Percentiles rank a stretch among this genome's conserved stretches.
Conservation (phyloP, 495 filamentous ascomycete genomes). For the Achaetomiella virescens region DNA sequence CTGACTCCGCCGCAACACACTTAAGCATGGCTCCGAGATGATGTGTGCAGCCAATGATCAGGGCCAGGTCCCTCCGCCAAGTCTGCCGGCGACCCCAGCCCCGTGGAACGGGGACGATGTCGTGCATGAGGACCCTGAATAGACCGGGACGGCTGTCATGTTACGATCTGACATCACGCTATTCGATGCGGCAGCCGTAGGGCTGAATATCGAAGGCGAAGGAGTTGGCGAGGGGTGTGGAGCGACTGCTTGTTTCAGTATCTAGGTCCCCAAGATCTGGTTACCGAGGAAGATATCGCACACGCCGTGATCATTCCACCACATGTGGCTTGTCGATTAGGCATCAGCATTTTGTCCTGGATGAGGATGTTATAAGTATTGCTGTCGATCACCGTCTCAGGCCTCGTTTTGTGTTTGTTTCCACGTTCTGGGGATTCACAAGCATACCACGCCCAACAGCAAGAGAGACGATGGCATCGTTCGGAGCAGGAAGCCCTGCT, state of each 20-base stretch:
- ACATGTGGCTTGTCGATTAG: neutral
- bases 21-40: neutral
- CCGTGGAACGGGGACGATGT: neutral
- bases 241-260: neutral
- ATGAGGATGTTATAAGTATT: neutral
- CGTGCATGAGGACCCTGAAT: neutral
- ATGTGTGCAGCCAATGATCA: slow-evolving; percentile 3
- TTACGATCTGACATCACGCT: slow-evolving; percentile 7
- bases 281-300: neutral
- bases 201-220: neutral
- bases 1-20: slow-evolving; percentile 1
- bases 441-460: no score
- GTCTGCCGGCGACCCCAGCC: slow-evolving; percentile 7
- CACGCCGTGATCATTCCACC: neutral
- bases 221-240: neutral
- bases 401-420: no score
- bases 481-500: neutral
- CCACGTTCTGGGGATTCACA: no score
- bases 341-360: neutral
- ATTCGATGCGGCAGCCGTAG: neutral
- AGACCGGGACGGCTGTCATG: neutral
- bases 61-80: neutral
- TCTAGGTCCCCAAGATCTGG: slow-evolving; percentile 1
- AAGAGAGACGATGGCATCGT: neutral
- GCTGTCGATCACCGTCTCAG: neutral